Percentiles rank a stretch among this genome's conserved stretches.
phyloP scores from a whole-genome alignment of 140 eudicot species.

The Oenanthe javanica region DNA sequence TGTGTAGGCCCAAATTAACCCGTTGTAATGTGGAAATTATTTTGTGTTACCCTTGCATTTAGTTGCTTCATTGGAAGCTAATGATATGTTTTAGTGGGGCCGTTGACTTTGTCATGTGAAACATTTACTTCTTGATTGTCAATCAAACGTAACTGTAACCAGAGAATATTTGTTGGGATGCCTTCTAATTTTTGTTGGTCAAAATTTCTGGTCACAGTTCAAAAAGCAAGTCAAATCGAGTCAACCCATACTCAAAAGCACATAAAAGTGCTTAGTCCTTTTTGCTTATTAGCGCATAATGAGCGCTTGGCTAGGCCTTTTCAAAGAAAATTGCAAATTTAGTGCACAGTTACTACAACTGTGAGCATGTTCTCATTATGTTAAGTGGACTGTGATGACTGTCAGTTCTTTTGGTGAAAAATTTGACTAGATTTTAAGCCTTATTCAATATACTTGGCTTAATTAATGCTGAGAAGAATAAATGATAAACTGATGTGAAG shows the following conservation, averaged over 20 bases:
- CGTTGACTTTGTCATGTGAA: neutral
- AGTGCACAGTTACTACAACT: neutral
- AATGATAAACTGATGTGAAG: neutral
- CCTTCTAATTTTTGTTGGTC: neutral
- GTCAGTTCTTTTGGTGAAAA: neutral
- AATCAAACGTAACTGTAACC: neutral
- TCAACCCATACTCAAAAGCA: neutral
- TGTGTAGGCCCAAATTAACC: neutral
- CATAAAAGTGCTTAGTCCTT: neutral
- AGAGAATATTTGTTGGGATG: neutral
- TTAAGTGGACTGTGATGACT: neutral
- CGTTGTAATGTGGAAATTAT: neutral
- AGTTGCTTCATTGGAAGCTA: neutral
- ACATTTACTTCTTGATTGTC: neutral
- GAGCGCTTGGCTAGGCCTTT: neutral
- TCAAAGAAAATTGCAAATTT: neutral
- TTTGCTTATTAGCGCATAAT: neutral
- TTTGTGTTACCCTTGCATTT: neutral
- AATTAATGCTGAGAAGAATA: neutral
- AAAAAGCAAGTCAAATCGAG: neutral
- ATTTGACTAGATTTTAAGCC: neutral
- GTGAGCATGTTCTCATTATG: neutral
- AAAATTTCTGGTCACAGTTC: neutral
- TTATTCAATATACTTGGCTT: neutral
- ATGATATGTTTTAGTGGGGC: neutral